Evolutionary conservation across 2,329 filamentous ascomycete genomes (phyloP), one percentile per base, ranked within the genome.

Genomic region (Cryphonectria naterciae): DNA sequence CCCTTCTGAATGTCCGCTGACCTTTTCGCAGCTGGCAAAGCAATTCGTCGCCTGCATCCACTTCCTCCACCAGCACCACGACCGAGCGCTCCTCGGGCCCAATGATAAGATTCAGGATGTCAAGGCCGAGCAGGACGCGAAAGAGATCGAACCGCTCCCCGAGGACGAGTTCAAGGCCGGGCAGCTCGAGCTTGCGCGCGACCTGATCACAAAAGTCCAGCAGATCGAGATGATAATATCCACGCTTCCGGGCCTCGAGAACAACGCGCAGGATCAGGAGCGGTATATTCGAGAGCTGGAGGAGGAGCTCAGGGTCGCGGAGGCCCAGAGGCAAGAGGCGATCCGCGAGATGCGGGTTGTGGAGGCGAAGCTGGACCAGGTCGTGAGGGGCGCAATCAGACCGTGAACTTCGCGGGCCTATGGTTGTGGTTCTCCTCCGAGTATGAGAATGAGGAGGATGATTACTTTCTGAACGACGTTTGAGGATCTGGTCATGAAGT

Each of bases 201-300:
- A 95, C 78, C 84, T 96, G 37, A 90, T 95, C 70, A 80, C 92
- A 70, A 94, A 95, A 77, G 91, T 94, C 76, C 92, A 95, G 81
- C 92, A 95, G 82, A 94, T 96, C 73, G 93, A 96, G 79, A 85
- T 88, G 61, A 83, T 96, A 64, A 92, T 95, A 70, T 91, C 90
- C 22, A 88, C 87, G 32, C 84, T 97, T 2, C 93, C 93, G 0
- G 93, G 93, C 0, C 83, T 96, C 32, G 91, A 93, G 61, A 93
- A 91, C 73, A 95, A 91, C 77, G 92, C 95, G 79, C 85, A 87
- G 73, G 91, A 94, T 77, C 93, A 97, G 80, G 87, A 92, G 77
- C 85, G 87, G 74, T 87, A 88, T 70, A 90, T 92, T 71, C 86
- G 84, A 75, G 88, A 90, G 71, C 80, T 92, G 32, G 90, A 92